Evolutionary conservation across 2,329 filamentous ascomycete genomes (phyloP).

Genomic region (Penicillium sp.): DNA sequence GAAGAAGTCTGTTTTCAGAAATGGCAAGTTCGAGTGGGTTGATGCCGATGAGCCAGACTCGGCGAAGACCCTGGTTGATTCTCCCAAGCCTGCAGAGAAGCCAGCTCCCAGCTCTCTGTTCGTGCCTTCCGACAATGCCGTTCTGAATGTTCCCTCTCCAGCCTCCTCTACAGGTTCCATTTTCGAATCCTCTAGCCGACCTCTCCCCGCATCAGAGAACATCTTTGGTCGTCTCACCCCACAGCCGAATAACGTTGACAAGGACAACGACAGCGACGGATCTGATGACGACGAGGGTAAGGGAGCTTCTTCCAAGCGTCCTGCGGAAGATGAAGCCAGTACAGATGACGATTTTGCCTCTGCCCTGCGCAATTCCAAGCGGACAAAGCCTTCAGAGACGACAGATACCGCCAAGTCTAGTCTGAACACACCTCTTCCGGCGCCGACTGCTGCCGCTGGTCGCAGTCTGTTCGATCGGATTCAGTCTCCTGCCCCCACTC

Average conservation of each 20-base stretch:
- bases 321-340: slow-evolving; percentile 27
- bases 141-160: slow-evolving; percentile 11
- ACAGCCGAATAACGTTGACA: slow-evolving; percentile 30
- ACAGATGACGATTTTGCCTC: slow-evolving; percentile 31
- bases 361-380: slow-evolving; percentile 22
- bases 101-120: slow-evolving; percentile 7
- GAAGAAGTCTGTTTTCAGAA: slow-evolving; percentile 37
- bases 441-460: slow-evolving; percentile 29
- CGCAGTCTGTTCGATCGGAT: slow-evolving; percentile 45
- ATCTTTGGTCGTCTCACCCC: slow-evolving; percentile 45
- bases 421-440: slow-evolving; percentile 19
- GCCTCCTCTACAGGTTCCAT: slow-evolving; percentile 31
- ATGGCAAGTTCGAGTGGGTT: slow-evolving; percentile 40
- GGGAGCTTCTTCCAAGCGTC: slow-evolving; percentile 25
- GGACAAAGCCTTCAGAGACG: slow-evolving; percentile 25
- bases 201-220: slow-evolving; percentile 36
- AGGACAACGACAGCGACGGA: slow-evolving; percentile 36
- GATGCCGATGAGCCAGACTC: slow-evolving; percentile 27
- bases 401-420: slow-evolving; percentile 19
- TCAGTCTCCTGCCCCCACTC: slow-evolving; percentile 22
- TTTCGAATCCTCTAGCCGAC: slow-evolving; percentile 34
- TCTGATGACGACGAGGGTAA: slow-evolving; percentile 22
- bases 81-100: slow-evolving; percentile 4
- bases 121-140: background rate
- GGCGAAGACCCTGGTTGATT: slow-evolving; percentile 12